A percentile compares a stretch with the other conserved stretches of the same genome.
Conservation (phyloP, 129 eudicot genomes). For the Centella asiatica region DNA sequence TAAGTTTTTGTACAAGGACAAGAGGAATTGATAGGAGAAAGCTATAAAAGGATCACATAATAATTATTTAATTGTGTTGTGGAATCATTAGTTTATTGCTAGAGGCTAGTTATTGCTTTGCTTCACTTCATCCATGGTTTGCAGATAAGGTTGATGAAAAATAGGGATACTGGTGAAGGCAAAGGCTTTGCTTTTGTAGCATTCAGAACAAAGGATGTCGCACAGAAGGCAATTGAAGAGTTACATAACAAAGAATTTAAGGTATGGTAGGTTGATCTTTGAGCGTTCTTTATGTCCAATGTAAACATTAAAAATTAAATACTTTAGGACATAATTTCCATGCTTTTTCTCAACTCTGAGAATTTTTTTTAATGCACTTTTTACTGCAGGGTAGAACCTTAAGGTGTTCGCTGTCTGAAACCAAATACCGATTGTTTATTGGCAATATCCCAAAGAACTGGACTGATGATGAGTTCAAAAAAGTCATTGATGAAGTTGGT, state of each 20-base stretch:
- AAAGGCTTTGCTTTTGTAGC: slow-evolving; percentile 97
- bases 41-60: neutral
- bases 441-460: slow-evolving; percentile 86
- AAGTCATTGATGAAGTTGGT: slow-evolving; percentile 75
- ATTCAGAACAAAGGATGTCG: slow-evolving; percentile 67
- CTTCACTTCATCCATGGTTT: neutral
- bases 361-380: slow-evolving; percentile 3
- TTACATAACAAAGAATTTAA: slow-evolving; percentile 78
- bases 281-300: neutral
- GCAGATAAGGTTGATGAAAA: slow-evolving; percentile 82
- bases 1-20: slow-evolving; percentile 14
- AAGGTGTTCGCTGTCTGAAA: slow-evolving; percentile 89
- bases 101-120: neutral
- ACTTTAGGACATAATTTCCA: neutral
- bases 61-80: neutral
- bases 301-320: neutral
- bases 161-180: slow-evolving; percentile 83
- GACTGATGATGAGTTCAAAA: slow-evolving; percentile 80
- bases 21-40: neutral
- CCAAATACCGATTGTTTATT: slow-evolving; percentile 83
- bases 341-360: neutral
- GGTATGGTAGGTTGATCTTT: slow-evolving; percentile 21
- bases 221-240: slow-evolving; percentile 88
- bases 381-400: slow-evolving; percentile 71
- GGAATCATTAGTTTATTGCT: neutral